These are phyloP conservation scores for Podospora sp. DNA, from an alignment of 495 filamentous ascomycete genomes.

Conservation along the genomic window DNA sequence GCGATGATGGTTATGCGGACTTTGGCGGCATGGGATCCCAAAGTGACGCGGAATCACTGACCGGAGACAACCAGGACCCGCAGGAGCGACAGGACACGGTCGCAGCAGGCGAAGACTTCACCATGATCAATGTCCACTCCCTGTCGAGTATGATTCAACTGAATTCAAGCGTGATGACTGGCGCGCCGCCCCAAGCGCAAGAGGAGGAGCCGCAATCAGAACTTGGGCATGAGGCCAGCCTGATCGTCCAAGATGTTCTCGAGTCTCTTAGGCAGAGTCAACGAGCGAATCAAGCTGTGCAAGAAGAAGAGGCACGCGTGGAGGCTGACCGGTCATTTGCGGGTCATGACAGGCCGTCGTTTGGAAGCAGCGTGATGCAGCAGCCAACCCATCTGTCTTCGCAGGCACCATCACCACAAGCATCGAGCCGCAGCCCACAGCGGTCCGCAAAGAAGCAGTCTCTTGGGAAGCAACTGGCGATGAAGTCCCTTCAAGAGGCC, in stretches of 20 bases:
- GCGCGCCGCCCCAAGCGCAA: slow-evolving; percentile 14
- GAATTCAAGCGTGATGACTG: slow-evolving; percentile 22
- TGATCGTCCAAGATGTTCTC: slow-evolving; percentile 48
- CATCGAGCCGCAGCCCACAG: slow-evolving; percentile 26
- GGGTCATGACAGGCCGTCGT: background rate
- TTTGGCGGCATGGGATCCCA: slow-evolving; percentile 28
- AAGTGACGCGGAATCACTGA: slow-evolving; percentile 29
- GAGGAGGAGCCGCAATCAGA: slow-evolving; percentile 39
- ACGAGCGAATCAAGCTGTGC: slow-evolving; percentile 20
- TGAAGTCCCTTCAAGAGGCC: slow-evolving; percentile 24
- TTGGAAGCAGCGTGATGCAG: slow-evolving; percentile 4
- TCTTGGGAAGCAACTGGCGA: slow-evolving; percentile 28
- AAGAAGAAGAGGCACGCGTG: background rate
- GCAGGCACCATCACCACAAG: slow-evolving; percentile 1
- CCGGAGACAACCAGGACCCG: slow-evolving; percentile 12
- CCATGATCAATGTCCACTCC: slow-evolving; percentile 51
- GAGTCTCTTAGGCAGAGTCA: slow-evolving; percentile 45
- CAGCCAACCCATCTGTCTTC: background rate
- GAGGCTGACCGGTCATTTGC: background rate
- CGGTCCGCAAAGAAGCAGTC: slow-evolving; percentile 24
- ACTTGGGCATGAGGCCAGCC: slow-evolving; percentile 47
- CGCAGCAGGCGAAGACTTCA: slow-evolving; percentile 51
- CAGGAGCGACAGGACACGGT: slow-evolving; percentile 43
- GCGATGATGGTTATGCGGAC: slow-evolving; percentile 23
- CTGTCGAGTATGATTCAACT: slow-evolving; percentile 41